Evolutionary conservation across 129 eudicot species (phyloP).

Genomic region (Cynara cardunculus): DNA sequence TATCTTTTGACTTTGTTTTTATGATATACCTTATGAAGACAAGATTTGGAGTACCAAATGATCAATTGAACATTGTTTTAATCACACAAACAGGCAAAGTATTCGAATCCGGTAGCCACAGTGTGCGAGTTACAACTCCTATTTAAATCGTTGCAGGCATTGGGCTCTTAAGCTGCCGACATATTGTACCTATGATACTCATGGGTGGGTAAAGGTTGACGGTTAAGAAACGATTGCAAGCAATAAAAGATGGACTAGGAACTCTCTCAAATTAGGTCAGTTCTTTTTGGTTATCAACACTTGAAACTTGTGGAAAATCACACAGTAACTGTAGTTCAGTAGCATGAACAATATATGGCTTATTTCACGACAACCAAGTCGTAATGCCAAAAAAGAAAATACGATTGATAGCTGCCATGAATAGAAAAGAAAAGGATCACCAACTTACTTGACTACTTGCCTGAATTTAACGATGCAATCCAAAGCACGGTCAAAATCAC

Average conservation of each 20-base stretch:
- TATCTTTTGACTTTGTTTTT: neutral
- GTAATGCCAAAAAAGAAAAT: constrained; percentile 6
- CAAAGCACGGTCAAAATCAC: constrained; percentile 66
- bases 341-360: constrained; percentile 19
- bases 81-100: too few relatives aligned
- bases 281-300: neutral
- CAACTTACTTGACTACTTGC: constrained; percentile 36
- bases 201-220: neutral
- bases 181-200: too few relatives aligned
- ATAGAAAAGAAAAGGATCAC: neutral
- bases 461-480: constrained; percentile 63
- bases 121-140: too few relatives aligned
- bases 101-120: too few relatives aligned
- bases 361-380: constrained; percentile 36
- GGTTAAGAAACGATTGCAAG: neutral
- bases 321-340: constrained; percentile 2
- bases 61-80: neutral
- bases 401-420: neutral
- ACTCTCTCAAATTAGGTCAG: neutral
- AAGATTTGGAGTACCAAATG: neutral
- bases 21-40: neutral
- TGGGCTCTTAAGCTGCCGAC: too few relatives aligned
- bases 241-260: neutral
- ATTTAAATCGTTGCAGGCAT: too few relatives aligned
- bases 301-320: neutral